phyloP scores from a whole-genome alignment of 2,329 filamentous ascomycete genomes.

The Dryadomyces quercivorus region DNA sequence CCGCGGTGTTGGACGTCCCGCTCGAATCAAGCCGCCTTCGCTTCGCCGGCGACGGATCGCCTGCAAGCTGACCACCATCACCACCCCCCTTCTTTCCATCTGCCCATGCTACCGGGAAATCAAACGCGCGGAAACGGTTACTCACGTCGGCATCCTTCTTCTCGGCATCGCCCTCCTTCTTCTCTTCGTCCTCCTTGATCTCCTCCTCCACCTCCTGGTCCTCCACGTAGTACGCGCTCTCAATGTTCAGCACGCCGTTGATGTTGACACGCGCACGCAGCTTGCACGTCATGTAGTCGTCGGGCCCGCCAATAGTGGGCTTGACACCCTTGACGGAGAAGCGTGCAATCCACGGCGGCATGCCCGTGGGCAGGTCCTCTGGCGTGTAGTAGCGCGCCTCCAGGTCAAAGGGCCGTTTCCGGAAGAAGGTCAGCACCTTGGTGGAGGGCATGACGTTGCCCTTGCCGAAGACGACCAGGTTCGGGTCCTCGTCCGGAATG shows the following conservation, averaged over 20 bases:
- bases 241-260: conserved; percentile 90
- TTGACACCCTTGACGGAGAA: conserved; percentile 98
- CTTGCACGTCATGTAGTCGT: conserved; percentile 99
- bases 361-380: conserved; percentile 75
- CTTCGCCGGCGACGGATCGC: neutral
- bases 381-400: conserved; percentile 90
- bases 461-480: conserved; percentile 92
- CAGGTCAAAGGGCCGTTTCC: conserved; percentile 92
- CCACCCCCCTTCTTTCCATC: neutral
- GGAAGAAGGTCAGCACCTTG: conserved; percentile 98
- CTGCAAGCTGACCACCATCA: neutral
- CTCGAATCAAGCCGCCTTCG: neutral
- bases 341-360: conserved; percentile 87
- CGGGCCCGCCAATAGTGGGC: conserved; percentile 61
- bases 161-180: conserved; percentile 24
- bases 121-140: conserved; percentile 17
- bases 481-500: conserved; percentile 97
- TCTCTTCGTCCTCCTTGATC: conserved; percentile 26
- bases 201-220: conserved; percentile 87
- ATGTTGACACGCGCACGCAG: conserved; percentile 95
- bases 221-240: conserved; percentile 96
- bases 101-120: neutral
- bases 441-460: conserved; percentile 95
- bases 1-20: neutral
- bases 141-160: conserved; percentile 65